Percentiles rank a stretch among this genome's conserved stretches.
Evolutionary conservation across 1,139 yeast genomes (phyloP).

Genomic region (Hansenula sp.): DNA sequence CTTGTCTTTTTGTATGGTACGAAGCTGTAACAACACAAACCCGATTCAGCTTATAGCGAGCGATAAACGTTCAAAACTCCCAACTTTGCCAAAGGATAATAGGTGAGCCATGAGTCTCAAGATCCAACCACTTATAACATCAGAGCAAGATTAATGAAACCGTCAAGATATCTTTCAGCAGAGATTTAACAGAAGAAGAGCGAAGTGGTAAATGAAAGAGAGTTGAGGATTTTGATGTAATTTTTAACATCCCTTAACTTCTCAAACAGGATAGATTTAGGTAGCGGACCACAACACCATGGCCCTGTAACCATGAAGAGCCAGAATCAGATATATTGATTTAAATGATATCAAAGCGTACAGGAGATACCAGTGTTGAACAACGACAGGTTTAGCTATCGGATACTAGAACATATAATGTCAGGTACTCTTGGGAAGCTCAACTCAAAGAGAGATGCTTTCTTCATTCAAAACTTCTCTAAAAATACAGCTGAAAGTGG

Average conservation of each 20-base stretch:
- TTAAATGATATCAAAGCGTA: no score
- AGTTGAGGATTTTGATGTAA: neutral
- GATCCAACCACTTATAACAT: no score
- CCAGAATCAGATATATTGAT: no score
- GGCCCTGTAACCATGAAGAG: neutral
- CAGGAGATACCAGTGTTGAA: no score
- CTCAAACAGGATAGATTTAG: neutral
- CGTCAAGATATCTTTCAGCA: no score
- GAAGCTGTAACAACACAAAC: no score
- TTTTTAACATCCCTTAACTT: neutral
- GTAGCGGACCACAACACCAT: neutral
- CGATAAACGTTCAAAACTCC: no score
- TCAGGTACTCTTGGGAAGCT: neutral
- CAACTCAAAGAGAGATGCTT: constrained; percentile 9
- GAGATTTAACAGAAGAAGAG: neutral
- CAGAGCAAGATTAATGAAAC: no score
- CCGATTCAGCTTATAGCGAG: no score
- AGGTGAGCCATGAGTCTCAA: neutral
- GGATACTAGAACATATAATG: neutral
- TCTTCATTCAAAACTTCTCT: constrained; percentile 10
- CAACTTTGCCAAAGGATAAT: no score
- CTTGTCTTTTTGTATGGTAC: no score
- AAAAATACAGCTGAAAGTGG: neutral
- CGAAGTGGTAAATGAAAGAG: neutral
- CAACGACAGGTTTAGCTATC: no score